Evolutionary conservation across 2,329 filamentous ascomycete genomes (phyloP).

Genomic region (Cordyceps cateniannulata): DNA sequence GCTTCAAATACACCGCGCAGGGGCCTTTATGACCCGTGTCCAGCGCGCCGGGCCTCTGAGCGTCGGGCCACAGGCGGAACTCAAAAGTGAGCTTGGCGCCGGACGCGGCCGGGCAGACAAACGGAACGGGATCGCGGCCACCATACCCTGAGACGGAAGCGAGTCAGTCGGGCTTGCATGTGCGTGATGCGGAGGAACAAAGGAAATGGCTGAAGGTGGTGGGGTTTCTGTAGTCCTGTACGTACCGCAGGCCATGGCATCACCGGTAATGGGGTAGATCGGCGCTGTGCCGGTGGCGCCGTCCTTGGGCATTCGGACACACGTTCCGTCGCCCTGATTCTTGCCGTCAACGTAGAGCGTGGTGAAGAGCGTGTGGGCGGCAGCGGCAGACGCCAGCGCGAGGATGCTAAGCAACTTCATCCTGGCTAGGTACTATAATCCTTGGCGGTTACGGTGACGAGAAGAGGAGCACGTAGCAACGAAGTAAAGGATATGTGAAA

Average conservation of each 20-base stretch:
- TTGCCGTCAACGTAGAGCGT: constrained; percentile 56
- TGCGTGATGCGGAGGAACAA: neutral
- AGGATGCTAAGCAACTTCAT: constrained; percentile 31
- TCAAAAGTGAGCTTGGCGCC: constrained; percentile 58
- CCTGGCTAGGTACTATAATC: constrained; percentile 18
- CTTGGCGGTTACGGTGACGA: neutral
- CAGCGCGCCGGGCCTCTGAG: constrained; percentile 46
- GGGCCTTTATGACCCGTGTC: constrained; percentile 60
- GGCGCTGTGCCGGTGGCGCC: constrained; percentile 48
- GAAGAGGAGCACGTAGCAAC: neutral
- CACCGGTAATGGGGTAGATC: constrained; percentile 48
- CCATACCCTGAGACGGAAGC: constrained; percentile 31
- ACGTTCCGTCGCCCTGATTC: constrained; percentile 64
- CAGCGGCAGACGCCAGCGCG: constrained; percentile 31
- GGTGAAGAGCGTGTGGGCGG: constrained; percentile 57
- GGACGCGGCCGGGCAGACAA: constrained; percentile 41
- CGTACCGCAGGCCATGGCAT: constrained; percentile 67
- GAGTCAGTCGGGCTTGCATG: neutral
- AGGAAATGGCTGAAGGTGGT: neutral
- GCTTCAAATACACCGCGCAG: constrained; percentile 69
- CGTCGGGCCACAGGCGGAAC: constrained; percentile 56
- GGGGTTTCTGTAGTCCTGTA: constrained; percentile 13
- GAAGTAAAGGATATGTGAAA: neutral
- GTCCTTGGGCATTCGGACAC: constrained; percentile 59
- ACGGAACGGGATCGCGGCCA: constrained; percentile 39